These are phyloP conservation scores for Sporothrix pallida DNA, from an alignment of 2,329 filamentous ascomycete genomes.

Conservation along the genomic window DNA sequence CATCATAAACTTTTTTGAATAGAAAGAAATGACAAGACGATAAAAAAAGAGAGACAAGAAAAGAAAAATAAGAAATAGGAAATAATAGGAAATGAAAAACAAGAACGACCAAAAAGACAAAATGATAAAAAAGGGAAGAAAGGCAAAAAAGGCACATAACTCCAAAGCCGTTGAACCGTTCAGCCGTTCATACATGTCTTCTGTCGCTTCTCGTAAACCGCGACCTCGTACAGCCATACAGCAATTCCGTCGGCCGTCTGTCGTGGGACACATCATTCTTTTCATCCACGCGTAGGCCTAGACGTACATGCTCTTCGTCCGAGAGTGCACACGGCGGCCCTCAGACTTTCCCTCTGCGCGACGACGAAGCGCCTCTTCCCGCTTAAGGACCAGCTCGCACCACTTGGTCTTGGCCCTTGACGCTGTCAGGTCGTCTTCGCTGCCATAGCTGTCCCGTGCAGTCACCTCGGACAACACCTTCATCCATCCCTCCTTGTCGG, in stretches of 20 bases:
- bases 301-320: conserved; percentile 64
- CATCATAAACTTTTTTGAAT: conserved; percentile 25
- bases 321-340: conserved; percentile 56
- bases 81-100: conserved; percentile 31
- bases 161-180: conserved; percentile 32
- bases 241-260: not conserved
- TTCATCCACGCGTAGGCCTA: conserved; percentile 43
- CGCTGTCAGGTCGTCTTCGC: conserved; percentile 51
- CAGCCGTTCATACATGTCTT: conserved; percentile 28
- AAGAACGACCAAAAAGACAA: conserved; percentile 33
- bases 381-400: conserved; percentile 70
- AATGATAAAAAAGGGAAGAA: not conserved
- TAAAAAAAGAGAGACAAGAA: conserved; percentile 34
- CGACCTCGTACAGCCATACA: not conserved
- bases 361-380: conserved; percentile 64
- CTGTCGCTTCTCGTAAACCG: not conserved
- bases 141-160: conserved; percentile 30
- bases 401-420: conserved; percentile 61
- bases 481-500: conserved; percentile 95
- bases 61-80: conserved; percentile 32
- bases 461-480: conserved; percentile 77
- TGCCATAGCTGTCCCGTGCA: conserved; percentile 55
- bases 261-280: not conserved
- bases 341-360: conserved; percentile 52
- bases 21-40: conserved; percentile 22